Evolutionary conservation across 2,329 filamentous ascomycete genomes (phyloP).

Genomic region (Emergomyces orientalis): DNA sequence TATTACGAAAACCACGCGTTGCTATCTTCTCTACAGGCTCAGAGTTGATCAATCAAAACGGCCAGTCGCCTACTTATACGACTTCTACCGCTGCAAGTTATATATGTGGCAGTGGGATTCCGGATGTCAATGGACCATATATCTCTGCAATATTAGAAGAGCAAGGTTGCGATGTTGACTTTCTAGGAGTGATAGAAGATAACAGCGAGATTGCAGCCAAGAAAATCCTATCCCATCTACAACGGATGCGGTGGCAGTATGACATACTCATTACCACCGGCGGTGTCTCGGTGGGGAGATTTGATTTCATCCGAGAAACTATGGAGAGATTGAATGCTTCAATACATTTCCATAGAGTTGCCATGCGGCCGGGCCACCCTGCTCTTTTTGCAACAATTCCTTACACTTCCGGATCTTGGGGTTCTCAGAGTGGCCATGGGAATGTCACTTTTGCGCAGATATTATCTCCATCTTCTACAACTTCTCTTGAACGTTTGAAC

Average conservation of each 20-base stretch:
- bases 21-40: constrained; percentile 19
- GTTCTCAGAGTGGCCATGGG: not conserved
- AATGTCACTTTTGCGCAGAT: too few species aligned
- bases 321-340: constrained; percentile 20
- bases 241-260: constrained; percentile 7
- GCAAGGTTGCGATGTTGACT: constrained; percentile 16
- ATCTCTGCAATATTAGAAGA: constrained; percentile 14
- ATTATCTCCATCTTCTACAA: too few species aligned
- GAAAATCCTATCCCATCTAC: not conserved
- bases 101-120: constrained; percentile 12
- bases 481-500: not conserved
- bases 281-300: constrained; percentile 24
- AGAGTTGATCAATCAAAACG: constrained; percentile 9
- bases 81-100: too few species aligned
- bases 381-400: constrained; percentile 22
- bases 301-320: too few species aligned
- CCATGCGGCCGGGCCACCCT: constrained; percentile 25
- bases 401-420: not conserved
- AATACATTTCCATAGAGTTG: constrained; percentile 22
- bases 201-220: not conserved
- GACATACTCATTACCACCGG: constrained; percentile 25
- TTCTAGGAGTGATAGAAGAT: constrained; percentile 19
- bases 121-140: constrained; percentile 22
- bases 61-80: too few species aligned
- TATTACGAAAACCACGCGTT: constrained; percentile 13